These are phyloP conservation scores for Fraxinus anomala DNA, from an alignment of 257 asterid genomes.

Conservation along the genomic window DNA sequence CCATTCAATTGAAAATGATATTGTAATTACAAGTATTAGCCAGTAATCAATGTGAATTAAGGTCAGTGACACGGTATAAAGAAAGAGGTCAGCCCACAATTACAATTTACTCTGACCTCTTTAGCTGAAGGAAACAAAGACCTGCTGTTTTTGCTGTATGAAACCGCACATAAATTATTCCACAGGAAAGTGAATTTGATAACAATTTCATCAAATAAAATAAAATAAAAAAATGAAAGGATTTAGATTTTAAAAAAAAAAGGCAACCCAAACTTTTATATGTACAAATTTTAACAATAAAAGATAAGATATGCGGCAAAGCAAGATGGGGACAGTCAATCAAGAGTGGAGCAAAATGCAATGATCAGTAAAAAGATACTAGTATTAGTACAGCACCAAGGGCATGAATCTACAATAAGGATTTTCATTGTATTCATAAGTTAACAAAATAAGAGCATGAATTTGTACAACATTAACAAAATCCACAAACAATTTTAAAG, in stretches of 20 bases:
- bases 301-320: not conserved
- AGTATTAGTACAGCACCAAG: not conserved
- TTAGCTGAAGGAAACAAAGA: not conserved
- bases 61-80: not conserved
- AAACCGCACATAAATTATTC: not conserved
- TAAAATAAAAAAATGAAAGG: no score
- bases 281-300: not conserved
- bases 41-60: not conserved
- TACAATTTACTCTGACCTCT: not conserved
- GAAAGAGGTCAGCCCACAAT: not conserved
- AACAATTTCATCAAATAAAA: not conserved
- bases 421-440: not conserved
- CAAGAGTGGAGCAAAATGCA: not conserved
- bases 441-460: not conserved
- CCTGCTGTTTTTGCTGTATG: not conserved
- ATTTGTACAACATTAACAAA: not conserved
- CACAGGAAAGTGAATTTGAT: not conserved
- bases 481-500: not conserved
- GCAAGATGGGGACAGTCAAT: not conserved
- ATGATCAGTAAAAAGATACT: not conserved
- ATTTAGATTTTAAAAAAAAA: not conserved
- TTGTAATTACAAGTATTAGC: not conserved
- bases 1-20: not conserved
- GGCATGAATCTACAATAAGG: not conserved
- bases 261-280: not conserved